Conservation (phyloP, 1,139 yeast genomes). For the Schizosaccharomyces versatilis region DNA sequence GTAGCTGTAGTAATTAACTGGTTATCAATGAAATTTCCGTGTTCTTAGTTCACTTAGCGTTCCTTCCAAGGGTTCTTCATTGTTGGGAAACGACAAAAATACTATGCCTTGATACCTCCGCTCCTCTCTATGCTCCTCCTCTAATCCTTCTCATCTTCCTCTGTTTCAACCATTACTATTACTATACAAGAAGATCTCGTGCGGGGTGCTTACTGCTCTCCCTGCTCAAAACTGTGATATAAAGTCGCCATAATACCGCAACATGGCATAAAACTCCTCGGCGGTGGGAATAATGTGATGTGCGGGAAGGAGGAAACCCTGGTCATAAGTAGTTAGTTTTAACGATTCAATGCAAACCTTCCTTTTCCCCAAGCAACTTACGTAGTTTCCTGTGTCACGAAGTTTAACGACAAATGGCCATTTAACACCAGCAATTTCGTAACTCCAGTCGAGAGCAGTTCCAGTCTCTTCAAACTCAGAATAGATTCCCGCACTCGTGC, state of each 20-base stretch:
- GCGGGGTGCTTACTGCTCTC: too few species aligned
- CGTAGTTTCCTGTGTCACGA: conserved; percentile 58
- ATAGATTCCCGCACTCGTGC: conserved; percentile 26
- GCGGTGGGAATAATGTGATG: conserved; percentile 58
- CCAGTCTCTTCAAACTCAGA: conserved; percentile 46
- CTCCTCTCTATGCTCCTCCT: too few species aligned
- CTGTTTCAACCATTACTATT: too few species aligned
- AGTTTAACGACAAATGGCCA: conserved; percentile 73
- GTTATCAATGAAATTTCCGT: too few species aligned
- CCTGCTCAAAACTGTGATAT: conserved; percentile 17
- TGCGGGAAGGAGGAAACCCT: conserved; percentile 55
- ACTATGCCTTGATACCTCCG: too few species aligned
- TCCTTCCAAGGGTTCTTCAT: too few species aligned
- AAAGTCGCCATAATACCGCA: conserved; percentile 48
- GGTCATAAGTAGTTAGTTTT: background rate
- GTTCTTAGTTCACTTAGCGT: too few species aligned
- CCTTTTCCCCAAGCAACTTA: background rate
- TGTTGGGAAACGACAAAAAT: too few species aligned
- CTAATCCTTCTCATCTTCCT: too few species aligned
- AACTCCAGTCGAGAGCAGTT: conserved; percentile 63
- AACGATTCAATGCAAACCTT: too few species aligned
- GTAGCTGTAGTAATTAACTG: too few species aligned
- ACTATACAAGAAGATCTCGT: too few species aligned
- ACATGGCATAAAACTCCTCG: conserved; percentile 42
- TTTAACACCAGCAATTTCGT: conserved; percentile 44